phyloP scores from a whole-genome alignment of 208 protist species.

The Angomonas desouzai region DNA sequence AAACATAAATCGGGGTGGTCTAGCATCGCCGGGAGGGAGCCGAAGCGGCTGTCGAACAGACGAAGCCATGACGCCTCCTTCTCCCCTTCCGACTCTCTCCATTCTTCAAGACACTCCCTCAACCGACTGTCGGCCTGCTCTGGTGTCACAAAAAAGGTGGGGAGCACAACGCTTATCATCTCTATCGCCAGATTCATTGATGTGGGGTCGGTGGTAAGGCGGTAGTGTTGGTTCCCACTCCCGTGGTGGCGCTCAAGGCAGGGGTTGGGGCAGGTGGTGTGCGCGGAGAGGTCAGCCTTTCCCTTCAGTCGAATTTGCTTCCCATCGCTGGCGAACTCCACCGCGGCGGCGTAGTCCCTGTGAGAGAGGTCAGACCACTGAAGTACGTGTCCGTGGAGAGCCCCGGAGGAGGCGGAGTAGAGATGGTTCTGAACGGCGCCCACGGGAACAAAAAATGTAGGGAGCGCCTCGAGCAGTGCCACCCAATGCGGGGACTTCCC shows the following conservation, averaged over 20 bases:
- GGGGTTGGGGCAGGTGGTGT: neutral
- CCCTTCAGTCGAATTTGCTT: neutral
- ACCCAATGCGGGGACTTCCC: neutral
- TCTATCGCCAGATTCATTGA: conserved; percentile 12
- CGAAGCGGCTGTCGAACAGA: conserved; percentile 19
- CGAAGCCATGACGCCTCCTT: neutral
- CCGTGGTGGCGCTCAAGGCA: neutral
- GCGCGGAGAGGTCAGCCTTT: neutral
- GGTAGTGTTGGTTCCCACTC: neutral
- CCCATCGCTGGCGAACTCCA: conserved; percentile 4
- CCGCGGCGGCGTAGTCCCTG: neutral
- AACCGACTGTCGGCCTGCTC: neutral
- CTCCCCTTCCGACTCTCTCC: neutral
- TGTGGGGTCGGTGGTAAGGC: neutral
- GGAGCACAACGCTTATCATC: conserved; percentile 3
- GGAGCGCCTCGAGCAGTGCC: conserved; percentile 8
- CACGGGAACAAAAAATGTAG: conserved; percentile 13
- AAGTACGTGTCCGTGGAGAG: neutral
- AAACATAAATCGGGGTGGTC: conserved; percentile 55
- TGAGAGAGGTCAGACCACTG: conserved; percentile 11
- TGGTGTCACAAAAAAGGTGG: conserved; percentile 12
- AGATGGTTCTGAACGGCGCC: neutral
- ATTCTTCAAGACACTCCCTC: neutral
- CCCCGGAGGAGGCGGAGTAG: neutral
- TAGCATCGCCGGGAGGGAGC: conserved; percentile 32